Evolutionary conservation across 202 grass and related monocot genomes (phyloP), one percentile per base, ranked within the genome.

Genomic region (Schoenoplectus tabernaemontani): DNA sequence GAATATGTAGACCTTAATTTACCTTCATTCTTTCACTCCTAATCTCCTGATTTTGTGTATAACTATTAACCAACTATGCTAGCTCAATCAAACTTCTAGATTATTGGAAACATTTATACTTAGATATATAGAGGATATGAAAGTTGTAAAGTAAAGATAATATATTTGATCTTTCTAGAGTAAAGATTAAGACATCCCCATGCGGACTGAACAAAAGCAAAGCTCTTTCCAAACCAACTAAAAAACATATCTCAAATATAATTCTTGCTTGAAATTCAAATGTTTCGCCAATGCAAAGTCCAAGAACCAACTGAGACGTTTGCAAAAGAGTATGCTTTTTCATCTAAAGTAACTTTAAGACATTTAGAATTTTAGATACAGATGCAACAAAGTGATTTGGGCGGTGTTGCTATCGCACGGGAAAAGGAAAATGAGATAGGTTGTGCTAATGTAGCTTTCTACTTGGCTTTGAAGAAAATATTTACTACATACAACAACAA

Each of bases 141-240:
- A 32, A 72, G 43, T 72, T 33, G 7, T 8, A 73, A 51, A 73
- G 24, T 7, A 73, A 51, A 51, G 12, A 63, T 42, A 68, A n/a
- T 22, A 46, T 69, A 47, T 51, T 32, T 51, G 68, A 51, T 53
- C 22, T 26, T 53, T 51, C 10, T 34, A 53, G 44, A 34, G 46
- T 19, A 74, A 74, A 74, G 69, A 74, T 74, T 74, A 74, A 74
- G 69, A 53, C 46, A 53, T 74, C 69, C 16, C 44, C 44, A 73
- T 73, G 69, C 24, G 24, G 69, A 51, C 15, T 15, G 1, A 74
- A 73, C 44, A 53, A 74, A 74, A 50, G 43, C n/a, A 74, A 74
- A 53, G 46, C 26, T 34, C 13, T 53, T 33, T 72, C 68, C 42
- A 32, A 47, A 32, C 15, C 19, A 71, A 28, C 23, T 32, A 50